Conservation (phyloP, 345 rosid species). For the Brassica rapa region DNA sequence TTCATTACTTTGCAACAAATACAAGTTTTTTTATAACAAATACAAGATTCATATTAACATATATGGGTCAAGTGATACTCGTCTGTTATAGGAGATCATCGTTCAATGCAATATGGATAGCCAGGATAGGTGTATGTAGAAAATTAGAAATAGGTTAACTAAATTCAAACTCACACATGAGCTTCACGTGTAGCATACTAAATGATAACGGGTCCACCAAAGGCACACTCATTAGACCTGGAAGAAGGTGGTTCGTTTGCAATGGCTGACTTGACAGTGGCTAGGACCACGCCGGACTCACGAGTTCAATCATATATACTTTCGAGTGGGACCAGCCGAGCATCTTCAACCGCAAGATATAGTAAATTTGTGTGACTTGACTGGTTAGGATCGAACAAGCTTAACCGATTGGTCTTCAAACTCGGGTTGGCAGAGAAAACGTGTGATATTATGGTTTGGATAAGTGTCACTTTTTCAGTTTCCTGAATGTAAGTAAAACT, state of each 20-base stretch:
- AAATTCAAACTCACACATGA: slow-evolving; percentile 17
- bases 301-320: slow-evolving; percentile 36
- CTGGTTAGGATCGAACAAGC: slow-evolving; percentile 24
- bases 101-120: neutral
- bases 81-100: neutral
- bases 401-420: slow-evolving; percentile 10
- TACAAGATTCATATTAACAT: neutral
- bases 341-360: slow-evolving; percentile 38
- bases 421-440: slow-evolving; percentile 23
- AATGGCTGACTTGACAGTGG: slow-evolving; percentile 41
- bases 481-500: slow-evolving; percentile 19
- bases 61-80: slow-evolving; percentile 5
- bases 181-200: slow-evolving; percentile 38
- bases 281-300: slow-evolving; percentile 44
- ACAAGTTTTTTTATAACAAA: neutral
- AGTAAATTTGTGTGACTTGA: neutral
- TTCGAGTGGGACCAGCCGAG: slow-evolving; percentile 29
- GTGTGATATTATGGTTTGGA: slow-evolving; percentile 22
- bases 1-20: neutral
- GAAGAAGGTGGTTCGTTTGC: slow-evolving; percentile 37
- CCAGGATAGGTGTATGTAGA: slow-evolving; percentile 16
- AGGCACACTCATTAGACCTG: slow-evolving; percentile 25
- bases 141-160: neutral
- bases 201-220: slow-evolving; percentile 21
- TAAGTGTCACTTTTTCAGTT: slow-evolving; percentile 23